phyloP scores from a whole-genome alignment of 163 green algal species.

The Scenedesmus sp. region DNA sequence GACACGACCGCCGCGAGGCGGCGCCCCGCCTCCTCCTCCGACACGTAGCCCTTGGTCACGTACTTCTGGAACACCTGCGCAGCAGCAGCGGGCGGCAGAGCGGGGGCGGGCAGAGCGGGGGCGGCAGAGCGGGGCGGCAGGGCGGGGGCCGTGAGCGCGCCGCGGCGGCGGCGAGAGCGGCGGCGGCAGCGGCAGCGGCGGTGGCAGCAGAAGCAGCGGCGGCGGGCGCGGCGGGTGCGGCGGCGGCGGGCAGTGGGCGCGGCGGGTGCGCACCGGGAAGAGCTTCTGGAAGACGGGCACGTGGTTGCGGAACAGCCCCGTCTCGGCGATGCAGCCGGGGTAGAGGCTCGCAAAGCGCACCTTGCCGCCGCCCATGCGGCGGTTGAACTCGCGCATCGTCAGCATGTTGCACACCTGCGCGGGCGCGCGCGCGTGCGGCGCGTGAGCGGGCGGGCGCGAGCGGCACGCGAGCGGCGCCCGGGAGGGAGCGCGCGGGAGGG shows the following conservation, averaged over 20 bases:
- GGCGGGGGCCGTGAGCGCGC: too few relatives aligned
- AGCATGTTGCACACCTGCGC: conserved; percentile 96
- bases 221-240: too few relatives aligned
- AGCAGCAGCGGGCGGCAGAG: too few relatives aligned
- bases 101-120: too few relatives aligned
- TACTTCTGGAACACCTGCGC: conserved; percentile 98
- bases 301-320: conserved; percentile 94
- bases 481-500: background rate
- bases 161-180: too few relatives aligned
- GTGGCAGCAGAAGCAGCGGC: too few relatives aligned
- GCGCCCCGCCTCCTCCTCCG: conserved; percentile 86
- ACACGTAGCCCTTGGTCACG: conserved; percentile 92
- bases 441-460: background rate
- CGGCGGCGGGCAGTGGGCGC: too few relatives aligned
- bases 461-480: background rate
- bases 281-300: conserved; percentile 82
- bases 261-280: too few relatives aligned
- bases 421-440: background rate
- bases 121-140: too few relatives aligned
- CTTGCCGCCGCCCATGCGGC: conserved; percentile 82
- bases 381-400: conserved; percentile 92
- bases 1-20: conserved; percentile 67
- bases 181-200: too few relatives aligned
- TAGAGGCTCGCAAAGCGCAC: conserved; percentile 93
- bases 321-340: conserved; percentile 97